Evolutionary conservation across 1,284 basidiomycete species (phyloP), one percentile per base, ranked within the genome.

Genomic region (Waitea zeae): DNA sequence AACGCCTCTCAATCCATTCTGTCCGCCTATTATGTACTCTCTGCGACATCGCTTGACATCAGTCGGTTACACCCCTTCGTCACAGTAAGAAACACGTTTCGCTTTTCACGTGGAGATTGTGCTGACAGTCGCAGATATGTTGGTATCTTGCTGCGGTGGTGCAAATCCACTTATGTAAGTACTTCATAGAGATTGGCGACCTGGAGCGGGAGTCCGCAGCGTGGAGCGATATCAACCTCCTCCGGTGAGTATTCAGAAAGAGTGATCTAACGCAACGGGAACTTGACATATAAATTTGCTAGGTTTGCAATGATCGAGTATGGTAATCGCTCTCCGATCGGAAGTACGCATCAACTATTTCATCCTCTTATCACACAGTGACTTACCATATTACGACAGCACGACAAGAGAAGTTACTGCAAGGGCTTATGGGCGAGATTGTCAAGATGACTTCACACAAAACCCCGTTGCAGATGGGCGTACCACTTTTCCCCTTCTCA

Each of bases 111-210:
- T 22, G 17, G 20, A 30, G 36, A 26, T 38, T 39, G 15, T n/a
- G 40, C 18, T 38, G 18, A 19, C 17, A 4, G 32, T 2, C 34
- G 11, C 43, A 86, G 81, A 83, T 86, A 34, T 83, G 81, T 48
- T 86, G 81, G 81, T 86, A 86, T 51, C 66, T 86, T 13, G 81
- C 81, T 4, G 81, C 82, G 17, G 80, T 80, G 3, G 78, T 86
- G 6, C 75, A 82, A 47, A 70, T 86, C 28, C 81, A 86, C 44
- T 59, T 82, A 29, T 86, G 81, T 61, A 83, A 81, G 46, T 73
- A 80, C 46, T 78, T 73, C 48, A 84, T 86, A 41, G 79, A 83
- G 47, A 68, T 67, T 26, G 70, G 72, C 12, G 77, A 86, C 49
- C 57, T 59, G 12, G 67, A 67, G 31, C 58, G 68, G 40, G 82